Evolutionary conservation across 2,329 filamentous ascomycete genomes (phyloP), one percentile per base, ranked within the genome.

Genomic region (Fusarium papillatum): DNA sequence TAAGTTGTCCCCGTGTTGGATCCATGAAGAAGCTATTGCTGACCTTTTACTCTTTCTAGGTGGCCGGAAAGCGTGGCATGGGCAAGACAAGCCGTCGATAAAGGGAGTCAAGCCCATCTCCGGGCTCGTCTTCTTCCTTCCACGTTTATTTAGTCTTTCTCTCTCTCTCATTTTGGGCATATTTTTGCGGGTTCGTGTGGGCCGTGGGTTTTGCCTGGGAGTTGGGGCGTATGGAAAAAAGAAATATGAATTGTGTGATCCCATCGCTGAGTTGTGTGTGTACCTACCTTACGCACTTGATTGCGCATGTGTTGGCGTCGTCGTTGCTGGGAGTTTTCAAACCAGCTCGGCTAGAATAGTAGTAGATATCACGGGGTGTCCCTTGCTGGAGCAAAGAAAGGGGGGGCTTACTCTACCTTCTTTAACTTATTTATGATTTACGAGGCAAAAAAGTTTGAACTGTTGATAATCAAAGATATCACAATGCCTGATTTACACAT

Each of bases 31-130:
- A 61, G 22, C 17, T 4, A 29, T 31, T 24, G 11, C 71, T 79
- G 65, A 79, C 61, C 24, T 22, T 22, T 60, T 60, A 57, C 59
- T 74, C 14, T 57, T 57, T 41, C 66, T 70, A 96, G 94, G 92
- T 95, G 83, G 90, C 94, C 72, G 97, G 97, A 81, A 99, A 98
- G 90, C 94, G 97, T 84, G 93, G 95, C 75, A 96, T 98, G 83
- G 96, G 97, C 86, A 98, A 97, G 90, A 96, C 95, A 70, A 87
- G 91, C 81, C 91, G 93, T 78, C 91, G 93, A 84, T 95, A 89
- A 88, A 73, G 66, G 66, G 66, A 68, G 31, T 57, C 39, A 66
- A 46, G 14, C 24, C 10, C 31, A 46, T 50, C 26, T 48, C 11
- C 31, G 60, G 63, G 24, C 66, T 70, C 50, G 19, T n/a, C 50